Evolutionary conservation across 345 rosid species (phyloP).

Genomic region (Eucalyptus sp.): DNA sequence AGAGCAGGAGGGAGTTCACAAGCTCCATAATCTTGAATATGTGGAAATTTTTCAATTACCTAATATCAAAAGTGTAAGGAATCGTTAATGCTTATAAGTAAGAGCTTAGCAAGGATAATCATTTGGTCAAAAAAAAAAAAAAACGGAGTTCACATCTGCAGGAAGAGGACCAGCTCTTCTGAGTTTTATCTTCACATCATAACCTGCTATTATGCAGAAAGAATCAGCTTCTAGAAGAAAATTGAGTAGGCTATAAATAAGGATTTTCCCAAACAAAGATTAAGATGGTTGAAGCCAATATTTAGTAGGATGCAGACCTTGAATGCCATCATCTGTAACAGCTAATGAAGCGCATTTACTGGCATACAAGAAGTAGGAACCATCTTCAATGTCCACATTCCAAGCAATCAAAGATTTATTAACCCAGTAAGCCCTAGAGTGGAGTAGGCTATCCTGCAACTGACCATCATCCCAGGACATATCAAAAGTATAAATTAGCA

Average conservation of each 20-base stretch:
- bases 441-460: constrained; percentile 37
- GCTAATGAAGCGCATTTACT: constrained; percentile 49
- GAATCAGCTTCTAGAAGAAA: not conserved
- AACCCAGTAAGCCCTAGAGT: constrained; percentile 73
- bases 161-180: constrained; percentile 47
- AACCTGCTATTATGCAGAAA: constrained; percentile 31
- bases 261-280: not conserved
- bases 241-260: not conserved
- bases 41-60: constrained; percentile 83
- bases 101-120: not conserved
- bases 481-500: not conserved
- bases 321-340: constrained; percentile 36
- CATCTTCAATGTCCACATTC: constrained; percentile 60
- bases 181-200: constrained; percentile 47
- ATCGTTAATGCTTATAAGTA: not conserved
- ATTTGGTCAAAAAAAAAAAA: not conserved
- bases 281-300: not conserved
- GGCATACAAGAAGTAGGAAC: constrained; percentile 59
- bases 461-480: constrained; percentile 8
- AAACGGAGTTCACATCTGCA: constrained; percentile 13
- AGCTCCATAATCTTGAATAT: constrained; percentile 49
- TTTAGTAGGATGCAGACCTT: constrained; percentile 27
- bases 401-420: constrained; percentile 53
- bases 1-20: constrained; percentile 44
- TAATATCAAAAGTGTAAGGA: constrained; percentile 2